A percentile compares a stretch with the other conserved stretches of the same genome.
These are phyloP conservation scores for Aspergillus sclerotiicarbonarius DNA, from an alignment of 495 filamentous ascomycete species.

Conservation along the genomic window DNA sequence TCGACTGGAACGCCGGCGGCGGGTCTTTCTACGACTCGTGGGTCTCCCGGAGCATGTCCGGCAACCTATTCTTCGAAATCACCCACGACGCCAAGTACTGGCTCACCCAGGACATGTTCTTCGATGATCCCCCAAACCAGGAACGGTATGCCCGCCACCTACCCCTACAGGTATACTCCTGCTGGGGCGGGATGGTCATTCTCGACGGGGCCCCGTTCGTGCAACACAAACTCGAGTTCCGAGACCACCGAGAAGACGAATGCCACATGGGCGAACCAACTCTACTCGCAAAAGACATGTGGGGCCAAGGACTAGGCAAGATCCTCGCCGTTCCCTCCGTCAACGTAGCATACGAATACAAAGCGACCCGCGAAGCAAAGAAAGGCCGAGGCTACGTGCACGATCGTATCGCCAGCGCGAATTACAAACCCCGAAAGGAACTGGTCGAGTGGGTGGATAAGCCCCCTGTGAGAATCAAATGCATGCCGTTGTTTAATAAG, in stretches of 20 bases:
- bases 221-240: constrained; percentile 34
- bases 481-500: constrained; percentile 23
- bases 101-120: constrained; percentile 45
- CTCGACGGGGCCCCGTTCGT: constrained; percentile 34
- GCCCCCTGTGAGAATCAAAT: constrained; percentile 26
- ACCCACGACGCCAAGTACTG: constrained; percentile 43
- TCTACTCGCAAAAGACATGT: constrained; percentile 51
- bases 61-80: constrained; percentile 51
- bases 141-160: constrained; percentile 22
- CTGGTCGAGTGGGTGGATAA: constrained; percentile 19
- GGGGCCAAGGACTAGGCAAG: constrained; percentile 40
- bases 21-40: constrained; percentile 52
- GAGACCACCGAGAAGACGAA: constrained; percentile 31
- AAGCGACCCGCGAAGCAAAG: constrained; percentile 37
- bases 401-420: constrained; percentile 22
- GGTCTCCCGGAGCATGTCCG: constrained; percentile 47
- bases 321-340: constrained; percentile 50
- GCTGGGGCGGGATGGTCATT: constrained; percentile 50
- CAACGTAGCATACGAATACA: constrained; percentile 46
- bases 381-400: constrained; percentile 37
- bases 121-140: constrained; percentile 32
- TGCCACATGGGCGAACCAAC: constrained; percentile 48
- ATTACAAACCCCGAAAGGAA: constrained; percentile 3
- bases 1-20: constrained; percentile 50
- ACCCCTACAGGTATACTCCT: constrained; percentile 55